Evolutionary conservation across 2,329 filamentous ascomycete species (phyloP), one percentile per base, ranked within the genome.

Genomic region (Sporothrix dimorphospora): DNA sequence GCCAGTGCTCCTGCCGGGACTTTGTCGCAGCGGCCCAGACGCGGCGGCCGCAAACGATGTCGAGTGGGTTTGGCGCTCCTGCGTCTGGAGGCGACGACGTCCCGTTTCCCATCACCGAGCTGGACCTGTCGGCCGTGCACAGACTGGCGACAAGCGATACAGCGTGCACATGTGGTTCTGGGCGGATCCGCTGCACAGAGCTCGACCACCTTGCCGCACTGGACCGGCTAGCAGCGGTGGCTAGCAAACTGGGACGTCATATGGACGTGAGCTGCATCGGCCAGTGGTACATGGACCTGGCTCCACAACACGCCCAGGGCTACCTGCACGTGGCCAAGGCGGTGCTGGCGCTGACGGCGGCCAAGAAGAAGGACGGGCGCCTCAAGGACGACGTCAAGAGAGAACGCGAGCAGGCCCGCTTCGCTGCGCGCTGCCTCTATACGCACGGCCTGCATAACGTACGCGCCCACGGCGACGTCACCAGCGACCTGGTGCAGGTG

Each of bases 271-370:
- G 24, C 8, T 21, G 19, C 14, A 42, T 72, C 40, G 73, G 68
- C 12, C 71, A 75, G 66, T 72, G 68, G 59, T 24, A 72, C 21
- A 24, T 75, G 8, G 71, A 75, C 21, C 38, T 75, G 47, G 72
- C 72, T 16, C 73, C 73, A 3, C 27, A 72, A 2, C 47, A 40
- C 1, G 53, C 73, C 14, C 45, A 74, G 51, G 74, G 75, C 4
- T 76, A 76, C 24, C 71, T 76, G n/a, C 70, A 71, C 34, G 16
- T 74, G 66, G 75, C 71, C 27, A 74, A 72, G 71, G 38, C 59
- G 0, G 47, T 74, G 19, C 19, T 71, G 53, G 63, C 47, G n/a
- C 30, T 6, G 8, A 40, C 11, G 24, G 34, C 61, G 11, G 24
- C 14, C 55, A 30, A 40, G 14, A 27, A 27, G n/a, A 47, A 66